Conservation (phyloP, 768 basidiomycete species). For the Lactarius hatsudake region DNA sequence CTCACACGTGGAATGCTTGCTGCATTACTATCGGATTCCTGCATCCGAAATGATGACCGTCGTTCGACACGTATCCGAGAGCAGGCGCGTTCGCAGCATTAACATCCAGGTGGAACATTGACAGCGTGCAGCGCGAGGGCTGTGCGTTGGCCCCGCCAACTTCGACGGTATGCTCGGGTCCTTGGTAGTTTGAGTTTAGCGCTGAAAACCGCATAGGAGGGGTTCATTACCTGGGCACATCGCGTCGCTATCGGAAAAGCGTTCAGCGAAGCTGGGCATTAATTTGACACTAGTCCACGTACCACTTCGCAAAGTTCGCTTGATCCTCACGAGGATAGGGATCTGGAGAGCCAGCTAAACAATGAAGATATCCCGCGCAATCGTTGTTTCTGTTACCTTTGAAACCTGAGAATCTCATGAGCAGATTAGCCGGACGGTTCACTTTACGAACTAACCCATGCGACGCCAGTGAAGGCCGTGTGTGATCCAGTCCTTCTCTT, state of each 20-base stretch:
- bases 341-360: slow-evolving; percentile 35
- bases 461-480: slow-evolving; percentile 47
- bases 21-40: slow-evolving; percentile 51
- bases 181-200: slow-evolving; percentile 26
- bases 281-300: slow-evolving; percentile 43
- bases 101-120: slow-evolving; percentile 47
- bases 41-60: slow-evolving; percentile 55
- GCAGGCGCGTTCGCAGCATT: slow-evolving; percentile 31
- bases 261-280: background rate
- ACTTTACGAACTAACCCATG: slow-evolving; percentile 42
- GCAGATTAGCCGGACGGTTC: background rate
- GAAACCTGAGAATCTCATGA: slow-evolving; percentile 41
- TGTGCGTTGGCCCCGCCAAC: slow-evolving; percentile 37
- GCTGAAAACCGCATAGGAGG: background rate
- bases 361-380: background rate
- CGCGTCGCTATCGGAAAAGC: slow-evolving; percentile 38
- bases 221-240: slow-evolving; percentile 46
- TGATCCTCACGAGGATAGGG: slow-evolving; percentile 58
- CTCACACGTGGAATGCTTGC: slow-evolving; percentile 61
- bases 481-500: slow-evolving; percentile 51
- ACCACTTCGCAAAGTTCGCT: slow-evolving; percentile 38
- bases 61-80: slow-evolving; percentile 48
- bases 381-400: slow-evolving; percentile 40
- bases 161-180: slow-evolving; percentile 49
- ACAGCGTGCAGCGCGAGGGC: slow-evolving; percentile 52